Conservation (phyloP, 208 protist genomes). For the Phytomonas francai region DNA sequence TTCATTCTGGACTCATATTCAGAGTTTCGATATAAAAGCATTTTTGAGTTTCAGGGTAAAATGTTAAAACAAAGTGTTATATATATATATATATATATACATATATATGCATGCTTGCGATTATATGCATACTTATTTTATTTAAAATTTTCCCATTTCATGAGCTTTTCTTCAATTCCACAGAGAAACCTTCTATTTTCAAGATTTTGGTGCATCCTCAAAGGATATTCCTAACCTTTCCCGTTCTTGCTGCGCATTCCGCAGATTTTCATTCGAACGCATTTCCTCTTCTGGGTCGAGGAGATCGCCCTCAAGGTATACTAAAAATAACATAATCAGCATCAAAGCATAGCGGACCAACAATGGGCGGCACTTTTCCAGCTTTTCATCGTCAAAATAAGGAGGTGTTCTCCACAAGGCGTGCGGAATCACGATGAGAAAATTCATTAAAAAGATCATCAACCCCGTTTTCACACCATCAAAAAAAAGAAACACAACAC, state of each 20-base stretch:
- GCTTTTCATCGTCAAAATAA: constrained; percentile 82
- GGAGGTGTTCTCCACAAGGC: constrained; percentile 54
- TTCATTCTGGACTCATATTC: too few species aligned
- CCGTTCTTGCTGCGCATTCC: constrained; percentile 8
- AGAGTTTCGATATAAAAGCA: too few species aligned
- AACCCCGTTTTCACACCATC: constrained; percentile 35
- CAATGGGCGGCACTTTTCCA: constrained; percentile 80
- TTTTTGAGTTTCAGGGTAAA: too few species aligned
- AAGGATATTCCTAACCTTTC: constrained; percentile 7
- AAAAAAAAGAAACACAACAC: constrained; percentile 37
- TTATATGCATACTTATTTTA: too few species aligned
- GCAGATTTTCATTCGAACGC: neutral
- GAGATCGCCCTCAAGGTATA: constrained; percentile 58
- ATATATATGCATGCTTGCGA: too few species aligned
- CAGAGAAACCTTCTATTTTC: neutral
- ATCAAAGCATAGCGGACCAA: constrained; percentile 51
- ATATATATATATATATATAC: too few species aligned
- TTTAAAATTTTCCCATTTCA: too few species aligned
- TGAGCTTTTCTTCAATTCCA: too few species aligned
- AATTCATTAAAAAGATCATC: constrained; percentile 38
- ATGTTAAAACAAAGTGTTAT: too few species aligned
- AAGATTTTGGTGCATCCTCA: neutral
- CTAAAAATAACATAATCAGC: constrained; percentile 34
- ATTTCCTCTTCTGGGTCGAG: constrained; percentile 17
- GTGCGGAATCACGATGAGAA: constrained; percentile 56